phyloP scores from a whole-genome alignment of 2,329 filamentous ascomycete species.

The Fusarium sp. region DNA sequence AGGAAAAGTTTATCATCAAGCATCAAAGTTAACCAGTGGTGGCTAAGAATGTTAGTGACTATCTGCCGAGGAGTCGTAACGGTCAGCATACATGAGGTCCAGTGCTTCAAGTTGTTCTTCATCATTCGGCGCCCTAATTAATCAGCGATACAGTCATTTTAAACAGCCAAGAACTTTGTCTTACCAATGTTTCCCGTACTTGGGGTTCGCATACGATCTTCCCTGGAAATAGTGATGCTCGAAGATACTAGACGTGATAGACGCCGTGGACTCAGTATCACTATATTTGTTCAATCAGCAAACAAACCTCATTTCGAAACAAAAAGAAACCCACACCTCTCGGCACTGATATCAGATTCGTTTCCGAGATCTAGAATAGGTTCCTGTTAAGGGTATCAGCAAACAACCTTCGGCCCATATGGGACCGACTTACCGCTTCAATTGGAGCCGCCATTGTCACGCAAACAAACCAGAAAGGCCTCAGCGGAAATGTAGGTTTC shows the following conservation, averaged over 20 bases:
- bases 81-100: conserved; percentile 35
- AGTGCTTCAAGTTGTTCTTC: conserved; percentile 44
- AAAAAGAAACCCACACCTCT: not conserved
- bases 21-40: conserved; percentile 44
- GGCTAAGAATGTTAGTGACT: not conserved
- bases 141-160: not conserved
- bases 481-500: not conserved
- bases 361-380: conserved; percentile 8
- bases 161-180: accelerated
- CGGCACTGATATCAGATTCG: conserved; percentile 20
- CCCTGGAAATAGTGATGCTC: conserved; percentile 41
- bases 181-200: conserved; percentile 45
- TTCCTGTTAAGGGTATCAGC: conserved; percentile 22
- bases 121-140: conserved; percentile 39
- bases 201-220: conserved; percentile 41
- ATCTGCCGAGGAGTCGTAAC: accelerated
- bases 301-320: accelerated
- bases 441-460: conserved; percentile 18
- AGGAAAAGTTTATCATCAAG: conserved; percentile 39
- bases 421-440: conserved; percentile 27
- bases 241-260: conserved; percentile 44
- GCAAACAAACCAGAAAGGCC: too few species aligned
- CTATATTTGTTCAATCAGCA: conserved; percentile 16
- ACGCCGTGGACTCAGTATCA: conserved; percentile 33
- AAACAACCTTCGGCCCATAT: accelerated